These are phyloP conservation scores for Fonsecaea monophora DNA, from an alignment of 2,329 filamentous ascomycete species.

Conservation along the genomic window DNA sequence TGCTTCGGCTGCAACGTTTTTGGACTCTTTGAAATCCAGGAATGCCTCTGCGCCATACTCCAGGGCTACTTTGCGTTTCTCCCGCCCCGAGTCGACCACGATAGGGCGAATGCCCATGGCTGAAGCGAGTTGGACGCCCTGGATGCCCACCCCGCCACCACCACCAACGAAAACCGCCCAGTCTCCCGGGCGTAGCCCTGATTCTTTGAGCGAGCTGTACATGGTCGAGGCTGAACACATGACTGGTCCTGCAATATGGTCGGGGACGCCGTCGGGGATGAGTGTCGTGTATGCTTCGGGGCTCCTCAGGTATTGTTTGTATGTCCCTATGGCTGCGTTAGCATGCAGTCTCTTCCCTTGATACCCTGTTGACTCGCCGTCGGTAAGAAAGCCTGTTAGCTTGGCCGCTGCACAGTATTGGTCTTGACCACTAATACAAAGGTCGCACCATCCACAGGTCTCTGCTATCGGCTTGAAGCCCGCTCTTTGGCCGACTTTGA, in stretches of 20 bases:
- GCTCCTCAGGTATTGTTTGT: conserved; percentile 65
- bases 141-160: conserved; percentile 64
- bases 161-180: conserved; percentile 64
- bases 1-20: conserved; percentile 51
- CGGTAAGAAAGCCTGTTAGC: conserved; percentile 51
- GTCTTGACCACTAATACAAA: conserved; percentile 61
- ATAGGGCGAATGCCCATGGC: conserved; percentile 65
- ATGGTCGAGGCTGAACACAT: conserved; percentile 67
- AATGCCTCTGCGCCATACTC: conserved; percentile 63
- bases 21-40: conserved; percentile 59
- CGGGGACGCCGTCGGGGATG: conserved; percentile 38
- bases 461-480: conserved; percentile 61
- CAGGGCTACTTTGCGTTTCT: conserved; percentile 55
- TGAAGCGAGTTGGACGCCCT: conserved; percentile 62
- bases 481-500: conserved; percentile 61
- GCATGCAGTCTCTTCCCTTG: background rate
- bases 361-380: conserved; percentile 33
- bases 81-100: conserved; percentile 60
- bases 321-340: conserved; percentile 51
- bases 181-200: conserved; percentile 57
- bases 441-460: conserved; percentile 58
- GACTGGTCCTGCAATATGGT: conserved; percentile 64
- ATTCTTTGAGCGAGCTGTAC: conserved; percentile 62
- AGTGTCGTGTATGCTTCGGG: conserved; percentile 59
- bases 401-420: conserved; percentile 58